Evolutionary conservation across 2,329 filamentous ascomycete genomes (phyloP), one percentile per base, ranked within the genome.

Genomic region (Uncinocarpus reesii): DNA sequence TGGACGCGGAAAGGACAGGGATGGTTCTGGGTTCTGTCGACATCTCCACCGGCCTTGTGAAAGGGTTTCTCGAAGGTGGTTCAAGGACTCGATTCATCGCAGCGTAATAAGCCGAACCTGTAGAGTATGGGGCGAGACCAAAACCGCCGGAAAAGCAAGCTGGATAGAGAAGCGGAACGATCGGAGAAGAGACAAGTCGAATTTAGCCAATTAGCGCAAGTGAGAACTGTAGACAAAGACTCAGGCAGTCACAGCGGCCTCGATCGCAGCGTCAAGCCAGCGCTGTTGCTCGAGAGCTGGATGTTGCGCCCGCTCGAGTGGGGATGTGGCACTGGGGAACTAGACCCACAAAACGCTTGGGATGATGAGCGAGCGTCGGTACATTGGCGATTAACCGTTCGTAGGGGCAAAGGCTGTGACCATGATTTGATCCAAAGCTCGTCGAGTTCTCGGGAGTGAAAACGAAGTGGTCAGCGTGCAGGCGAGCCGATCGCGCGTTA

Each of bases 1-100:
- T 58, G 29, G 71, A 69, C 15, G 72, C 73, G 15, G 71, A 68
- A 43, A 75, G 68, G 51, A 77, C 70, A 42, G 74, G 71, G 40
- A 77, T 71, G 40, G 71, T 71, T 59, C 72, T 71, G 59, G 72
- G 69, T 54, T 71, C 69, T 49, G 66, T 63, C 41, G 63, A 63
- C 57, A 63, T 66, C 63, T 67, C 61, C 54, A 60, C 52, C 45
- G 60, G 49, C 59, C 62, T 63, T 51, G 70, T 59, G 55, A 75
- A 73, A 35, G 70, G 67, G 55, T 67, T 73, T 58, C 70, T 67
- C 34, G 65, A 57, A 34, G 65, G 65, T 42, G 61, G 60, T 55
- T 69, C 66, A 53, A 64, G 65, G 51, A 69, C 58, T 56, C 66
- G 56, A 56, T 61, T 68, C 67, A 69, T 69, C 52, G 60, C 57